Conservation (phyloP, 2,329 filamentous ascomycete species). For the Aureobasidium sp. region DNA sequence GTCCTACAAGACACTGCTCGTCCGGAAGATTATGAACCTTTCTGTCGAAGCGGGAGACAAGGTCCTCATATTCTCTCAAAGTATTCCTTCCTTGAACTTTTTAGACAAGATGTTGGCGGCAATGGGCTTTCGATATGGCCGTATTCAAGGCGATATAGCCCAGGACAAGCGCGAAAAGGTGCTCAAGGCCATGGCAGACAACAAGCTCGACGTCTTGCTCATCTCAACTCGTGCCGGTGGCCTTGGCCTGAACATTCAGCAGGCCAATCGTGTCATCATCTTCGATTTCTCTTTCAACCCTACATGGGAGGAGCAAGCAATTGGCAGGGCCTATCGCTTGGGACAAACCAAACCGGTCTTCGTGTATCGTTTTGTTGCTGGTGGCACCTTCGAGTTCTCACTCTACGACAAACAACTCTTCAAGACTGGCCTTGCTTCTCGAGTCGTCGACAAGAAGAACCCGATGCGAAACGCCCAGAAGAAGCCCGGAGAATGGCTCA, state of each 20-base stretch:
- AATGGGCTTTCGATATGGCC: slow-evolving; percentile 41
- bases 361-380: slow-evolving; percentile 74
- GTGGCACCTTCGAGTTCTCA: slow-evolving; percentile 71
- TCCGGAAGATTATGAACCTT: slow-evolving; percentile 63
- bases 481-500: slow-evolving; percentile 48
- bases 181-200: slow-evolving; percentile 63
- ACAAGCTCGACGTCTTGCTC: slow-evolving; percentile 54
- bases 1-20: slow-evolving; percentile 62
- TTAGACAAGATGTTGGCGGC: slow-evolving; percentile 51
- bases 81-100: slow-evolving; percentile 61
- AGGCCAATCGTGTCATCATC: slow-evolving; percentile 79
- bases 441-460: slow-evolving; percentile 79
- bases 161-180: slow-evolving; percentile 53
- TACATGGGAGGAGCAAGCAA: slow-evolving; percentile 73
- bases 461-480: slow-evolving; percentile 59
- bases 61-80: slow-evolving; percentile 73
- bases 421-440: slow-evolving; percentile 71
- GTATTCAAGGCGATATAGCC: slow-evolving; percentile 62
- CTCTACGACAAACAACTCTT: slow-evolving; percentile 70
- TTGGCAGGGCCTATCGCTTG: slow-evolving; percentile 78
- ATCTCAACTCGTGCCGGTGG: slow-evolving; percentile 81
- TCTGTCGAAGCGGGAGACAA: slow-evolving; percentile 60
- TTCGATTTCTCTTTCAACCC: slow-evolving; percentile 82
- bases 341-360: slow-evolving; percentile 74
- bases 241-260: slow-evolving; percentile 73